Evolutionary conservation across 2,329 filamentous ascomycete species (phyloP).

Genomic region (Fusarium phyllophilum): DNA sequence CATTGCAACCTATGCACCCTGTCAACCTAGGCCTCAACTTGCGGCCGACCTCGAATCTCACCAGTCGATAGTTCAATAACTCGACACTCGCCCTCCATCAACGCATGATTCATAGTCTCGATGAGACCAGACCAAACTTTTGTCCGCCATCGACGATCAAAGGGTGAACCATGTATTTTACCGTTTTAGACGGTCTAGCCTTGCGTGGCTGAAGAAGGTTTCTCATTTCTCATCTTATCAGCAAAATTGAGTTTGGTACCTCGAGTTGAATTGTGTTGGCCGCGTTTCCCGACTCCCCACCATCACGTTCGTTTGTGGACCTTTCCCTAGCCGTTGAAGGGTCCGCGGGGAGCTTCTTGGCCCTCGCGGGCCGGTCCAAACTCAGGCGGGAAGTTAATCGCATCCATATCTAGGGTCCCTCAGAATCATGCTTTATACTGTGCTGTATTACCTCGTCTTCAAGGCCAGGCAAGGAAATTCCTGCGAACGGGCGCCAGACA

Average conservation of each 20-base stretch:
- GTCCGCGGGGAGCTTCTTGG: conserved; percentile 22
- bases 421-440: not conserved
- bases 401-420: conserved; percentile 8
- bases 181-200: conserved; percentile 25
- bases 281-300: conserved; percentile 23
- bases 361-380: conserved; percentile 34
- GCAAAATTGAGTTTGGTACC: conserved; percentile 35
- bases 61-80: conserved; percentile 12
- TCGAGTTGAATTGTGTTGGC: conserved; percentile 14
- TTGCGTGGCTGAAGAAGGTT: conserved; percentile 14
- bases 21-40: conserved; percentile 8
- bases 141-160: conserved; percentile 7
- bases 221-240: not conserved
- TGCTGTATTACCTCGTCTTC: conserved; percentile 6
- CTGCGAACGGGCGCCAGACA: not conserved
- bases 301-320: conserved; percentile 16
- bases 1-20: conserved; percentile 21
- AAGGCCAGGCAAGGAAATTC: conserved; percentile 1
- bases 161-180: not conserved
- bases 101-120: conserved; percentile 22
- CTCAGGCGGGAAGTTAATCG: conserved; percentile 34
- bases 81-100: conserved; percentile 27
- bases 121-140: conserved; percentile 19
- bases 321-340: conserved; percentile 32
- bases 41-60: conserved; percentile 15